These are phyloP conservation scores for Herpetomonas samuelpessoai DNA, from an alignment of 208 protist genomes.

Conservation along the genomic window DNA sequence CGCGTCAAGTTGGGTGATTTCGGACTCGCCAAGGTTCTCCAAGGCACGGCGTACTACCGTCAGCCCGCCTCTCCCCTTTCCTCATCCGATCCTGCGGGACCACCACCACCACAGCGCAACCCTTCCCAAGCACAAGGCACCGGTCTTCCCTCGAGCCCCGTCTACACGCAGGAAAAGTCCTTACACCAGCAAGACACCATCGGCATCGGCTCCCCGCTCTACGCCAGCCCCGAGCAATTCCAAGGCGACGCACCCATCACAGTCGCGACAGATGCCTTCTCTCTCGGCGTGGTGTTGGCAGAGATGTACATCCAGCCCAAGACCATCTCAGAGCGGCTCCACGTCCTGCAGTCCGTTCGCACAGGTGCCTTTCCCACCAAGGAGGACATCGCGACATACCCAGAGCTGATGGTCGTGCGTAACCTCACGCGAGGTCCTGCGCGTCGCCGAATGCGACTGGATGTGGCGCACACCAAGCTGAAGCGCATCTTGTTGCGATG, in stretches of 20 bases:
- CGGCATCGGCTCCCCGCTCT: slow-evolving; percentile 83
- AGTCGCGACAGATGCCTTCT: slow-evolving; percentile 62
- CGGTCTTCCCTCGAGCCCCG: too few relatives aligned
- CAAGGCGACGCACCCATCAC: slow-evolving; percentile 46
- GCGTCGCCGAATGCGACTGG: slow-evolving; percentile 20
- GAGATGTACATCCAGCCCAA: slow-evolving; percentile 84
- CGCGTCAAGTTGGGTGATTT: slow-evolving; percentile 82
- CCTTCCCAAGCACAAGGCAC: too few relatives aligned
- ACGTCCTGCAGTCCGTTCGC: slow-evolving; percentile 49
- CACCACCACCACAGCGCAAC: slow-evolving; percentile 1
- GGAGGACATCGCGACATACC: slow-evolving; percentile 36
- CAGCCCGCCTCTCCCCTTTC: too few relatives aligned
- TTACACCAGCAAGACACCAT: slow-evolving; percentile 50
- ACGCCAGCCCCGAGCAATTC: slow-evolving; percentile 87
- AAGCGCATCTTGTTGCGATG: slow-evolving; percentile 3
- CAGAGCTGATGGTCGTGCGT: slow-evolving; percentile 57
- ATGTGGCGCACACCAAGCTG: slow-evolving; percentile 5
- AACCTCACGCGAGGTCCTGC: slow-evolving; percentile 30
- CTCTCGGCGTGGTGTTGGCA: slow-evolving; percentile 65
- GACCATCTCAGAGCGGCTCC: slow-evolving; percentile 70
- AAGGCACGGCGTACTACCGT: too few relatives aligned
- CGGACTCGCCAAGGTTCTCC: slow-evolving; percentile 54
- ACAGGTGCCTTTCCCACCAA: slow-evolving; percentile 38
- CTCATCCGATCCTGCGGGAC: neutral
- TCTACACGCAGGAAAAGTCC: too few relatives aligned